Evolutionary conservation across 306 rosid species (phyloP).

Genomic region (cucumber (Cucumis sativus)): Cucumber_9930_V3 NC_026655.2:20649501-20650000

Average conservation of each 20-base stretch:
- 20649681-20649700: constrained; percentile 23
- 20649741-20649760: constrained; percentile 18
- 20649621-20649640: constrained; percentile 30
- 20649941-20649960: not conserved
- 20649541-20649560: constrained; percentile 22
- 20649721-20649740: constrained; percentile 12
- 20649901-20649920: constrained; percentile 21
- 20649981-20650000: not conserved
- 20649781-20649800: constrained; percentile 28
- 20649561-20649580: not conserved
- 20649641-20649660: constrained; percentile 30
- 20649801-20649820: not conserved
- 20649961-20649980: constrained; percentile 10
- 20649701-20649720: constrained; percentile 24
- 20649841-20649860: constrained; percentile 22
- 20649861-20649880: constrained; percentile 28
- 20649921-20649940: not conserved
- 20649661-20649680: constrained; percentile 12
- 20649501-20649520: constrained; percentile 12
- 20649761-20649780: constrained; percentile 26
- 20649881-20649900: constrained; percentile 18
- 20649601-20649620: constrained; percentile 13
- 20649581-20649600: no score
- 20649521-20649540: constrained; percentile 18
- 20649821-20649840: constrained; percentile 9